Percentiles rank a stretch among this genome's conserved stretches.
These are phyloP conservation scores for Prunus salicina DNA, from an alignment of 306 rosid species.

Conservation along the genomic window DNA sequence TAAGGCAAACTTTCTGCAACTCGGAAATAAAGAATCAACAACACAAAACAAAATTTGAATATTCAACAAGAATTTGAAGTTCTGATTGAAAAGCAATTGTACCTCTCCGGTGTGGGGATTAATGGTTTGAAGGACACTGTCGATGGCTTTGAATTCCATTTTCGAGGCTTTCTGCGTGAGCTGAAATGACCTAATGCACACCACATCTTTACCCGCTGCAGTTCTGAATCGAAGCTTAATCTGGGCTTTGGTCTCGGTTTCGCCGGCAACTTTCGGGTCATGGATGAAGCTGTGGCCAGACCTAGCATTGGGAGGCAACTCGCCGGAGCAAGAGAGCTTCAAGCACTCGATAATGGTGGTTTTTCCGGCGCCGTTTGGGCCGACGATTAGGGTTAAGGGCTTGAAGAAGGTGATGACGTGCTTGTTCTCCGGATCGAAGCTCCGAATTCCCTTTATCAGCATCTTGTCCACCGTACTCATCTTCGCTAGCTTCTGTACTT, in stretches of 20 bases:
- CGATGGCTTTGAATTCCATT: constrained; percentile 95
- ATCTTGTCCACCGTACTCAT: constrained; percentile 98
- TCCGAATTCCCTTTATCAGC: constrained; percentile 91
- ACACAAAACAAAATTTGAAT: not conserved
- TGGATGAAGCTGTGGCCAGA: constrained; percentile 98
- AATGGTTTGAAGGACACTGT: constrained; percentile 94
- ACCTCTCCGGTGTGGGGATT: constrained; percentile 95
- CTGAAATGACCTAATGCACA: constrained; percentile 89
- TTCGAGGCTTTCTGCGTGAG: constrained; percentile 90
- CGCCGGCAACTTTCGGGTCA: constrained; percentile 95
- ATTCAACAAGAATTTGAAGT: not conserved
- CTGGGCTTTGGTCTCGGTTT: constrained; percentile 95
- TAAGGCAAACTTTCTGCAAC: constrained; percentile 80
- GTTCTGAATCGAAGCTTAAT: constrained; percentile 93
- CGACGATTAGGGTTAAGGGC: constrained; percentile 94
- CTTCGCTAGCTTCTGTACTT: constrained; percentile 1
- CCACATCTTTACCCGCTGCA: constrained; percentile 82
- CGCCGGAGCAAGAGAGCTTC: constrained; percentile 97
- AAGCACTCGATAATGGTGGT: constrained; percentile 93
- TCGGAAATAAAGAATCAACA: not conserved
- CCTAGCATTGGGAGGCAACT: constrained; percentile 94
- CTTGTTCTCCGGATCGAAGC: constrained; percentile 97
- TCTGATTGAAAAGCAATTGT: not conserved
- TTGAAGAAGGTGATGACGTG: constrained; percentile 93
- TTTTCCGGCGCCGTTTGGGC: constrained; percentile 95